Evolutionary conservation across 768 basidiomycete genomes (phyloP).

Genomic region (Russula earlei): DNA sequence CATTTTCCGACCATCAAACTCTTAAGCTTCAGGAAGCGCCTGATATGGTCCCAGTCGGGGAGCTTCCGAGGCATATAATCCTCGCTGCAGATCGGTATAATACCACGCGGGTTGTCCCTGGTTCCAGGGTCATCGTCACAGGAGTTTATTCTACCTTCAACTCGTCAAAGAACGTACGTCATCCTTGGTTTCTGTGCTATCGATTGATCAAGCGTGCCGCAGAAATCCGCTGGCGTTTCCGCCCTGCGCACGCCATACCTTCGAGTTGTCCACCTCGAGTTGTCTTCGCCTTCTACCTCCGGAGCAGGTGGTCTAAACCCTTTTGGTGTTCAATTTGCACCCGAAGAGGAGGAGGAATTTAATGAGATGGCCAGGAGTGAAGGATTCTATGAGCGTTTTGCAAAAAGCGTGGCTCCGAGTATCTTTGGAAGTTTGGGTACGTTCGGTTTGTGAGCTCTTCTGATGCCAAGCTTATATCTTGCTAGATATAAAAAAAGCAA

Average conservation of each 20-base stretch:
- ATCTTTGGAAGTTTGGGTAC: constrained; percentile 91
- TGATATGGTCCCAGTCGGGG: constrained; percentile 99
- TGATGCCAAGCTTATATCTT: neutral
- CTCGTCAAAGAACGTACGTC: constrained; percentile 63
- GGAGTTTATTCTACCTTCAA: constrained; percentile 97
- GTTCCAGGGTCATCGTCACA: constrained; percentile 89
- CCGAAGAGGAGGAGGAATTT: constrained; percentile 97
- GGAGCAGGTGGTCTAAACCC: constrained; percentile 69
- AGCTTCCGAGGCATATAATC: constrained; percentile 90
- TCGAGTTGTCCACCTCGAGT: constrained; percentile 83
- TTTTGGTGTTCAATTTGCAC: constrained; percentile 80
- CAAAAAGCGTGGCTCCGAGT: constrained; percentile 91
- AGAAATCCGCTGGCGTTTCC: constrained; percentile 78
- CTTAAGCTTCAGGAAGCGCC: constrained; percentile 98
- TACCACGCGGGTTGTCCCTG: constrained; percentile 89
- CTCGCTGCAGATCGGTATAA: constrained; percentile 86
- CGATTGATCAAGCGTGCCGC: neutral
- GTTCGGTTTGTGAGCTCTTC: neutral
- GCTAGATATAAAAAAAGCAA: constrained; percentile 95
- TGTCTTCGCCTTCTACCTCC: constrained; percentile 68
- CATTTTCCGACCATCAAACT: constrained; percentile 92
- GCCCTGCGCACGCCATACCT: constrained; percentile 93
- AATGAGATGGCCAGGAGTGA: constrained; percentile 82
- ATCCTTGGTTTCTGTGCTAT: constrained; percentile 21
- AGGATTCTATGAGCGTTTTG: constrained; percentile 87